Evolutionary conservation across 1,139 yeast genomes (phyloP), one percentile per base, ranked within the genome.

Genomic region (Saccharomyces hybrid): DNA sequence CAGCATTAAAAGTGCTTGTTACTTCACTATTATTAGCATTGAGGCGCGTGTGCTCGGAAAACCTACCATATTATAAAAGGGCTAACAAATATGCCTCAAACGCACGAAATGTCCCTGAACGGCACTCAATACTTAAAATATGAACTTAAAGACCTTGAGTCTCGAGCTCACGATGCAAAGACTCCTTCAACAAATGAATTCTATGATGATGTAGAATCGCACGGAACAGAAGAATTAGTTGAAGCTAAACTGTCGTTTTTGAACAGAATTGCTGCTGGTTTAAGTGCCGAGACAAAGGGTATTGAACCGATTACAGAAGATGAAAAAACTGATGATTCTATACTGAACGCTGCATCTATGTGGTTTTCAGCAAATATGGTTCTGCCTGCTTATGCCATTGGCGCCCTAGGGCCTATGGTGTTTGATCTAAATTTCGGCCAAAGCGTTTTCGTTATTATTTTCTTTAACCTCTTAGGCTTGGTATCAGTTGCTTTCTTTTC

Each of bases 301-400:
- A 70, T 78, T 48, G 79, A 78, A 59, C 72, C 79, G 54, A 74
- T 78, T 26, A 69, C 74, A 0, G 80, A 77, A 51, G 74, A 73
- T 31, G 73, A 76, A 61, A 72, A 78, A 65, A 65, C 65, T 51
- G 89, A 84, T 55, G 75, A 72, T 52, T 82, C 88, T 34, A 67
- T 86, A 54, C 75, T 81, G 75, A 80, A 78, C 62, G 88, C 95
- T 28, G 90, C 91, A 46, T 78, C 91, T 54, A 88, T 90, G 96
- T 90, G 97, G 97, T 78, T 87, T 66, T 86, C 95, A 28, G 96
- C 96, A 41, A 90, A 90, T 72, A 76, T 88, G 79, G 97, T 89
- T 56, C 81, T 90, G 68, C 90, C 96, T 25, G 82, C 96, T 26
- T 84, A 81, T 65, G 77, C 96, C 2, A 75, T 89, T 52, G 97